These are phyloP conservation scores for Plasmodium berghei DNA, from an alignment of 169 alveolate genomes.

Conservation along the genomic window DNA sequence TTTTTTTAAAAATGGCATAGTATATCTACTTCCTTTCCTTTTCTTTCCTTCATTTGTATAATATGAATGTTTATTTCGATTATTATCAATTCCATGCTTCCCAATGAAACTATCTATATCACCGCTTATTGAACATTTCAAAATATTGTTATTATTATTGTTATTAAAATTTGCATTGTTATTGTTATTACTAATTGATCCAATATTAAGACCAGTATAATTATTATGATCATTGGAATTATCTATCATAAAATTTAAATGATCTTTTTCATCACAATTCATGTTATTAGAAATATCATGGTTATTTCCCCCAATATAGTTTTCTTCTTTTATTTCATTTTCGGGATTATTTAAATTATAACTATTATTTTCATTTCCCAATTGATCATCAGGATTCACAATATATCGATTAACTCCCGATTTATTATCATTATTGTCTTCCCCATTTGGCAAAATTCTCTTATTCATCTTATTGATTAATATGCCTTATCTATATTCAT, in stretches of 20 bases:
- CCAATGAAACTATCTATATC: neutral
- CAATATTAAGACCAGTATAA: neutral
- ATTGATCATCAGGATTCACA: conserved; percentile 47
- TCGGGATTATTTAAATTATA: conserved; percentile 24
- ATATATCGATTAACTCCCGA: conserved; percentile 60
- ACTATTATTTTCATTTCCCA: conserved; percentile 47
- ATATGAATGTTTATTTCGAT: conserved; percentile 5
- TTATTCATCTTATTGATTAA: conserved; percentile 44
- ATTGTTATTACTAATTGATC: neutral
- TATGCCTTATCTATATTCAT: neutral
- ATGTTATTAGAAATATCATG: neutral
- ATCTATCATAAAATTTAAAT: neutral
- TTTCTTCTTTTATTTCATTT: conserved; percentile 25
- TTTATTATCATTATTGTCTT: conserved; percentile 44
- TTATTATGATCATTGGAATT: neutral
- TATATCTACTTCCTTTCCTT: conserved; percentile 58
- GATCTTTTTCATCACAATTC: neutral
- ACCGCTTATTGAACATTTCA: neutral
- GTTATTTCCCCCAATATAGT: neutral
- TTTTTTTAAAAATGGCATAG: conserved; percentile 55
- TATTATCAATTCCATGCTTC: neutral
- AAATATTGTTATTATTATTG: neutral
- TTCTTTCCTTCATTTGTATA: conserved; percentile 45
- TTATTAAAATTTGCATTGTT: neutral
- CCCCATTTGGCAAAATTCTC: conserved; percentile 45